phyloP scores from a whole-genome alignment of 73 alveolate species.

The Paramecium tetraurelia region DNA sequence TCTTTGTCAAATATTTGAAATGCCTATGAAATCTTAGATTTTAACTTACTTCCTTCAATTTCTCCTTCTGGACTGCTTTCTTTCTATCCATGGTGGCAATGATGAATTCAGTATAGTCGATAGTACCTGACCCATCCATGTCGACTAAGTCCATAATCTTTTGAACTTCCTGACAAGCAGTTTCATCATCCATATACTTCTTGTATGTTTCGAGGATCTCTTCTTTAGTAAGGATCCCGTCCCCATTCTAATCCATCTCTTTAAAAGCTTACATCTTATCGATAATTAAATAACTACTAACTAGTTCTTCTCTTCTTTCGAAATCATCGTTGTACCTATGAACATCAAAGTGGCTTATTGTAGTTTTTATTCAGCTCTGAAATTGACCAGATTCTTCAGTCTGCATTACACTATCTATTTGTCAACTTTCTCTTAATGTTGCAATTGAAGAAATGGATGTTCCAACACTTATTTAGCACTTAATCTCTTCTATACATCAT shows the following conservation, averaged over 20 bases:
- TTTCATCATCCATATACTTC: conserved; percentile 66
- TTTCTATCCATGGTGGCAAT: conserved; percentile 69
- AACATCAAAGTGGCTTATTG: conserved; percentile 56
- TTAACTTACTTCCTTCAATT: conserved; percentile 30
- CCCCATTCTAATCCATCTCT: conserved; percentile 71
- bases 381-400: conserved; percentile 39
- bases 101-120: conserved; percentile 73
- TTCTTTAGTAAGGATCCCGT: conserved; percentile 70
- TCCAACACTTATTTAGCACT: conserved; percentile 59
- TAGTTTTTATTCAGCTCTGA: conserved; percentile 61
- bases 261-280: conserved; percentile 38
- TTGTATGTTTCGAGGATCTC: conserved; percentile 76
- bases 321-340: conserved; percentile 48
- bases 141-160: conserved; percentile 73
- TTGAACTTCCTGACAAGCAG: conserved; percentile 67
- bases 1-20: conserved; percentile 62
- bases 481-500: conserved; percentile 44
- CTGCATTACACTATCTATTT: conserved; percentile 30
- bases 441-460: conserved; percentile 45
- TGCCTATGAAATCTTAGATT: not conserved
- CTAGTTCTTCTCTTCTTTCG: conserved; percentile 58
- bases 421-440: conserved; percentile 48
- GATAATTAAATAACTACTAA: conserved; percentile 31
- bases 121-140: conserved; percentile 73
- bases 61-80: conserved; percentile 64